Base-by-base conservation (phyloP, 192 early-diverging fungal species). In the Coemansia sp. region DNA sequence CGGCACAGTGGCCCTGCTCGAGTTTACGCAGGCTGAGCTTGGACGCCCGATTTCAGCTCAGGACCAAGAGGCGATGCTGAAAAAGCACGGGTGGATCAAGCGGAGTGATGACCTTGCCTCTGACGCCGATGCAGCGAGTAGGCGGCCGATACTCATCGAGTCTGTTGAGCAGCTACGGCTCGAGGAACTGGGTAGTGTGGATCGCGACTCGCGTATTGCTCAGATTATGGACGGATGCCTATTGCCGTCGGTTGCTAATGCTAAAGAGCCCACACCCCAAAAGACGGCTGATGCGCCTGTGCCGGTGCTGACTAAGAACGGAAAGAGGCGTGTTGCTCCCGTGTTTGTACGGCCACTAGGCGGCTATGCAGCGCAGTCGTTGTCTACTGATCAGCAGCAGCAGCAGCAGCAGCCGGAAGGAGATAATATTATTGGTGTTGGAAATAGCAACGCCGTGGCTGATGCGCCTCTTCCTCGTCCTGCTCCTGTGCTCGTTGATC, bases 311-410 rank as follows among this genome's bases (percentile, higher is more conserved):
- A 92, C 91, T 8, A 89, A 89, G 45, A 87, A 90, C 67, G 95
- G 95, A 8, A 91, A 92, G 76, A 93, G 91, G 59, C 84, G 95
- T 10, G 95, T 98, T 29, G 87, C 89, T 29, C 95, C 92, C 5
- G 46, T 88, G 60, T 87, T 89, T 77, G 67, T 90, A 10, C 78
- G 87, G 29, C 67, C 68, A 25, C 50, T 68, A 44, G 55, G 68
- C 41, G 65, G 67, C 62, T 8, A 41, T 25, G 2, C 55, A 55
- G 39, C 25, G 32, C 29, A 53, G 27, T 17, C 53, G 19, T 51
- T 53, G 25, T 19, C 7, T 7, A 17, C 2, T 23, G 6, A 6
- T 21, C 42, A 27, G 38, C 25, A 41, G 1, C 57, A 25, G 15
- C 17, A 23, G 5, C 63, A 34, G 53, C 34, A 36, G 5, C 34